Base-by-base conservation (phyloP, 164 flowering plant genomes). In the Vitis cinerea region DNA sequence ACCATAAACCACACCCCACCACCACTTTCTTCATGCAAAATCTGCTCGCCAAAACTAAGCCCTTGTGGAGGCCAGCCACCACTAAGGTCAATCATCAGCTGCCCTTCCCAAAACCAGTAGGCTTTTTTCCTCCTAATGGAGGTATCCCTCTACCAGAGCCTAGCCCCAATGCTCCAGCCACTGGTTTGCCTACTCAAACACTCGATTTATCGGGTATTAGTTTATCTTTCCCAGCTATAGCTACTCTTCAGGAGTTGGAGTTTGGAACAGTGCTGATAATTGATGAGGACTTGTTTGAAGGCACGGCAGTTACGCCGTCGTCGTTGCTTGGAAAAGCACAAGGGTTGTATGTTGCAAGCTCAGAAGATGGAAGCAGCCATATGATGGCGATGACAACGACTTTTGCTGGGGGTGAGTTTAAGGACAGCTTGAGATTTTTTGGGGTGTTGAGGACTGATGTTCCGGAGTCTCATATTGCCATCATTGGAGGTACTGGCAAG, bases 401-500 rank as follows among this genome's bases (percentile, higher is more conserved):
- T 53, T 82, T 88, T 56, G 64, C 57, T 12, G 11, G 37, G 9
- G 30, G 65, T 15, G 79, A 69, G 27, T 73, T 48, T 13, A 73
- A 72, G 57, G 90, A 86, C 64, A 74, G 83, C 9, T 49, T 88
- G 67, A 83, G 82, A 19, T 77, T 87, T 16, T 86, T 84, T 29
- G 94, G 94, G 53, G 84, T 85, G 10, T 71, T 82, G 19, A 54
- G 74, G 68, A 71, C 63, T 0, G 83, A 74, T 56, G 79, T 62
- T 27, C 14, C 72, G 1, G 88, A 82, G 75, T 83, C 86, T 31
- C 90, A 87, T 65, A 56, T 87, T 17, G 87, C 87, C 2, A 79
- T 89, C 1, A 82, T 86, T 62, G 90, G 93, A 15, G 89, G 93
- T 3, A 78, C 78, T 7, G 89, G 93, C 2, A 83, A 79, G 83